phyloP scores from a whole-genome alignment of 257 asterid genomes.

The Leonotis leonurus region DNA sequence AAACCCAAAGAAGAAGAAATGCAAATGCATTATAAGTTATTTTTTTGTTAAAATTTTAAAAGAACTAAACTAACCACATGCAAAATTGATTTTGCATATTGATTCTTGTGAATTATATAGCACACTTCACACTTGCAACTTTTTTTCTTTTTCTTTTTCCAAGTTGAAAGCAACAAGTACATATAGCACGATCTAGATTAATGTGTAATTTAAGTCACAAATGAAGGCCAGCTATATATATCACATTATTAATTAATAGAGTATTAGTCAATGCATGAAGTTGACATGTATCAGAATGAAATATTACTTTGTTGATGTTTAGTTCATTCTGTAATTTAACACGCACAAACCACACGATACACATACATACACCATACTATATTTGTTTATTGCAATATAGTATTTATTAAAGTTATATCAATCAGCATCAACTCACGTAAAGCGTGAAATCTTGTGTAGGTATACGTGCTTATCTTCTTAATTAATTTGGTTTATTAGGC shows the following conservation, averaged over 20 bases:
- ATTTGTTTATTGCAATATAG: neutral
- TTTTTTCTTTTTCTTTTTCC: conserved; percentile 2
- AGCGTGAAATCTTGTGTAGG: conserved; percentile 3
- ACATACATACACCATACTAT: neutral
- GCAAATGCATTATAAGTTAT: no score
- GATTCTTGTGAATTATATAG: conserved; percentile 11
- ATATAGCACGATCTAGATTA: neutral
- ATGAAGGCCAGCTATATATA: neutral
- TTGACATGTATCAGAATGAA: conserved; percentile 19
- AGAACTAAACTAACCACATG: conserved; percentile 19
- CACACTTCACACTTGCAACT: conserved; percentile 10
- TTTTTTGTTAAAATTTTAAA: no score
- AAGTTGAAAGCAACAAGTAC: conserved; percentile 30
- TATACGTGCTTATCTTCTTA: neutral
- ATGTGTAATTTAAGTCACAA: conserved; percentile 4
- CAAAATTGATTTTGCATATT: conserved; percentile 6
- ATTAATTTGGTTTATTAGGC: no score
- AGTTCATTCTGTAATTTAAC: neutral
- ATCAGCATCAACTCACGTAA: conserved; percentile 7
- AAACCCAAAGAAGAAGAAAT: no score
- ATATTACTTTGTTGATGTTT: neutral
- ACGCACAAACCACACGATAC: neutral
- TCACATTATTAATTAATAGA: neutral
- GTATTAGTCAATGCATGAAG: conserved; percentile 19
- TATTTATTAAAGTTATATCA: neutral